Conservation (phyloP, 1,284 basidiomycete species). For the Trametes hirsuta region DNA sequence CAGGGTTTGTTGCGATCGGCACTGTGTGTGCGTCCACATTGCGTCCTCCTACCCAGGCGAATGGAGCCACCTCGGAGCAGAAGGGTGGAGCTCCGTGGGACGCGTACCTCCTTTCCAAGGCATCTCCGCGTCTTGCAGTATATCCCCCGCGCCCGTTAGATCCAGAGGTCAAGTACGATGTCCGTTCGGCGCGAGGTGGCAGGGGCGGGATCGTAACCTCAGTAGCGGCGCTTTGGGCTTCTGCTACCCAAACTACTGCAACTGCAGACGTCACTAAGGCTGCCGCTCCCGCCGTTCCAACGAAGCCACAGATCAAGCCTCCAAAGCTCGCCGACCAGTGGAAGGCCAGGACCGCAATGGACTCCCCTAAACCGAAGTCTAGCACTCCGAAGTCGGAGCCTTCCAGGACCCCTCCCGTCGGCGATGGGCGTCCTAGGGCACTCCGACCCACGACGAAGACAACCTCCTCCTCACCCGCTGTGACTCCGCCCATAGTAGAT, state of each 20-base stretch:
- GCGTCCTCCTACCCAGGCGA: neutral
- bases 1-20: slow-evolving; percentile 70
- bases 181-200: slow-evolving; percentile 78
- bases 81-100: slow-evolving; percentile 10
- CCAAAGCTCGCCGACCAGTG: slow-evolving; percentile 16
- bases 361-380: neutral
- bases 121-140: slow-evolving; percentile 26
- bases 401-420: neutral
- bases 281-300: neutral
- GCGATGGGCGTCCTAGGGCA: slow-evolving; percentile 12
- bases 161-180: slow-evolving; percentile 66
- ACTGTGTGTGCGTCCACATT: slow-evolving; percentile 39
- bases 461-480: slow-evolving; percentile 8
- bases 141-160: slow-evolving; percentile 43
- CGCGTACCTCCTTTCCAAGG: slow-evolving; percentile 17
- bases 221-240: slow-evolving; percentile 74
- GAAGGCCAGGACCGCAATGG: slow-evolving; percentile 2
- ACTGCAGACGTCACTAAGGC: slow-evolving; percentile 2
- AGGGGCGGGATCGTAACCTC: slow-evolving; percentile 75
- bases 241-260: slow-evolving; percentile 32
- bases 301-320: slow-evolving; percentile 3
- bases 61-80: neutral
- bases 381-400: slow-evolving; percentile 16
- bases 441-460: slow-evolving; percentile 17
- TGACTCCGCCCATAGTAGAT: slow-evolving; percentile 15